A percentile compares a stretch with the other conserved stretches of the same genome.
Evolutionary conservation across 495 filamentous ascomycete genomes (phyloP).

Genomic region (Jackrogersella minutella): DNA sequence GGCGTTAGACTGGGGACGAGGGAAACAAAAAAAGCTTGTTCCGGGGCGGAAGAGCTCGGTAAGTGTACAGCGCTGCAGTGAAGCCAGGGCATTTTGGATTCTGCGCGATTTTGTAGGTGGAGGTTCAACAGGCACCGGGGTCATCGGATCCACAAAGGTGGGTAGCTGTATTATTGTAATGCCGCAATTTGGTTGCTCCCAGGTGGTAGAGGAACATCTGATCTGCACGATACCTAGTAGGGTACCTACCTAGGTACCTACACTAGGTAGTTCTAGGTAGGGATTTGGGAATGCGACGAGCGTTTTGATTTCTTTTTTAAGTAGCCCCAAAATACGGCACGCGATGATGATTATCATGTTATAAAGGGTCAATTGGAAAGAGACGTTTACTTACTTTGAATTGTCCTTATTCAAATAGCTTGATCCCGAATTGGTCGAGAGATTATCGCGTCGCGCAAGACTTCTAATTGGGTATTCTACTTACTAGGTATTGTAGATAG

Average conservation of each 20-base stretch:
- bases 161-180: conserved; percentile 39
- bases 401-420: neutral
- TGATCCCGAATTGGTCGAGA: conserved; percentile 5
- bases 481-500: too few relatives aligned
- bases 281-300: conserved; percentile 37
- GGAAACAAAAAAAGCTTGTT: conserved; percentile 44
- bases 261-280: too few relatives aligned
- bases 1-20: conserved; percentile 40
- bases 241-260: neutral
- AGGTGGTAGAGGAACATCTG: conserved; percentile 31
- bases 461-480: neutral
- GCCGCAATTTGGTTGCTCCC: conserved; percentile 44
- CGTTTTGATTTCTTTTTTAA: neutral
- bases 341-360: conserved; percentile 10
- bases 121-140: conserved; percentile 37
- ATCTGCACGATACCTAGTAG: conserved; percentile 35
- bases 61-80: conserved; percentile 19
- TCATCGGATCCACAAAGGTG: conserved; percentile 43
- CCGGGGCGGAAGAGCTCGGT: conserved; percentile 36
- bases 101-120: conserved; percentile 49
- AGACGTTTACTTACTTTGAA: conserved; percentile 4
- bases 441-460: neutral
- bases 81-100: conserved; percentile 27
- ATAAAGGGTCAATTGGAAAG: conserved; percentile 16
- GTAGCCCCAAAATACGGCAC: conserved; percentile 24